Percentiles rank a stretch among this genome's conserved stretches.
Evolutionary conservation across 305 asterid species (phyloP).

Genomic region (Striga hermonthica): DNA sequence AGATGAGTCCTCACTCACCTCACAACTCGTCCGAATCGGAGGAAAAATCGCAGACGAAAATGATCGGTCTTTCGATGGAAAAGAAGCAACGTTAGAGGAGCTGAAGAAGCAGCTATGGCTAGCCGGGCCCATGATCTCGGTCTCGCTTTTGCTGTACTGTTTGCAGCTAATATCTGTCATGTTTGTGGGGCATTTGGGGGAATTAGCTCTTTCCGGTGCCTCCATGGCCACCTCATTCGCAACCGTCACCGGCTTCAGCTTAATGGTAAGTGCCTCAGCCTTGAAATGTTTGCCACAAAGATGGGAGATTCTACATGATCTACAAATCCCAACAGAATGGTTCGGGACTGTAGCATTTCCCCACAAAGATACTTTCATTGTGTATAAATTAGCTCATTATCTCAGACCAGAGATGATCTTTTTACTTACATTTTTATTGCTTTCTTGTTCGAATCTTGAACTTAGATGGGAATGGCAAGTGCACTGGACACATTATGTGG

Average conservation of each 20-base stretch:
- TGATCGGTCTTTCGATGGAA: background rate
- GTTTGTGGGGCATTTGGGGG: slow-evolving; percentile 90
- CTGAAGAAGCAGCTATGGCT: slow-evolving; percentile 64
- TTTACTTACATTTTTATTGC: slow-evolving; percentile 6
- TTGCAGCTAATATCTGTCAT: slow-evolving; percentile 69
- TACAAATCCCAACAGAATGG: too few species aligned
- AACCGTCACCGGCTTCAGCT: slow-evolving; percentile 74
- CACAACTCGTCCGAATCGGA: slow-evolving; percentile 17
- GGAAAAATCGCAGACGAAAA: background rate
- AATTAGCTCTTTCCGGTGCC: slow-evolving; percentile 65
- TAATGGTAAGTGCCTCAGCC: slow-evolving; percentile 42
- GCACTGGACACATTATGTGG: slow-evolving; percentile 85
- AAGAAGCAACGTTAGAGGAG: slow-evolving; percentile 43
- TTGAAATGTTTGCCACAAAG: too few species aligned
- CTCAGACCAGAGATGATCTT: background rate
- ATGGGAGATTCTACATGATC: too few species aligned
- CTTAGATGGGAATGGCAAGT: slow-evolving; percentile 77
- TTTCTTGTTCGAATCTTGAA: background rate
- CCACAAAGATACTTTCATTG: too few species aligned
- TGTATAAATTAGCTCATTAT: slow-evolving; percentile 1
- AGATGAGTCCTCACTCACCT: slow-evolving; percentile 19
- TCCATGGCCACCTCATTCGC: slow-evolving; percentile 86
- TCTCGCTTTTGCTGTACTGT: slow-evolving; percentile 50
- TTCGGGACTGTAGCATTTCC: too few species aligned
- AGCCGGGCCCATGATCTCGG: slow-evolving; percentile 66